Evolutionary conservation across 768 basidiomycete genomes (phyloP).

Genomic region (Serendipita vermifera): DNA sequence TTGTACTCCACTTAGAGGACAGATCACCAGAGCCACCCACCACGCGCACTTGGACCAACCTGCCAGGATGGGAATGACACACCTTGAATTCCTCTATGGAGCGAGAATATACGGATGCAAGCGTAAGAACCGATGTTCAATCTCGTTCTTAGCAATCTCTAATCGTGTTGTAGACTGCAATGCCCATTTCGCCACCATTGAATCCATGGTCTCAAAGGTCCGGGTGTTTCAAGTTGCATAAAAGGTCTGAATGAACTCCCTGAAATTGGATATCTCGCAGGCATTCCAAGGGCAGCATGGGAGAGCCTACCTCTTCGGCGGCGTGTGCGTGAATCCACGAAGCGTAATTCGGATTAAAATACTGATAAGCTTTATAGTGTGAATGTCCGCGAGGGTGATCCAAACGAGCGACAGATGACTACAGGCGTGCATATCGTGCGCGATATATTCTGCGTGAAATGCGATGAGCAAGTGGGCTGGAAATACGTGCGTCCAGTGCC

Average conservation of each 20-base stretch:
- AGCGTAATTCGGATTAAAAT: background rate
- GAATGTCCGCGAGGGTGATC: constrained; percentile 81
- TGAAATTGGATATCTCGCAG: constrained; percentile 30
- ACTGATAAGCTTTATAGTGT: constrained; percentile 40
- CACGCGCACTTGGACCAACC: no score
- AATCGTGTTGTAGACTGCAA: no score
- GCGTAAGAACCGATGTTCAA: no score
- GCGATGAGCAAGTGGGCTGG: constrained; percentile 80
- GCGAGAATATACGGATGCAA: constrained; percentile 81
- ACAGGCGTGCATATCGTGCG: constrained; percentile 94
- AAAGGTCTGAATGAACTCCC: background rate
- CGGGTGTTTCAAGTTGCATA: constrained; percentile 21
- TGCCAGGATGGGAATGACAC: constrained; percentile 72
- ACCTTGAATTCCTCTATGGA: constrained; percentile 73
- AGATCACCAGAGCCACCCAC: no score
- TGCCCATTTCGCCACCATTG: constrained; percentile 83
- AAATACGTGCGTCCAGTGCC: constrained; percentile 70
- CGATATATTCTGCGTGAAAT: constrained; percentile 90
- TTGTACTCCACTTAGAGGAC: no score
- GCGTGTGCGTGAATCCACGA: constrained; percentile 52
- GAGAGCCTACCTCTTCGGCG: constrained; percentile 85
- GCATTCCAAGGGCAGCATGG: constrained; percentile 97
- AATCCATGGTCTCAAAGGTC: constrained; percentile 82
- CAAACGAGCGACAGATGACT: constrained; percentile 89
- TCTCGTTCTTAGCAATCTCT: no score